Base-by-base conservation (phyloP, 805 yeast species). In the Komagataella pseudopastoris region DNA sequence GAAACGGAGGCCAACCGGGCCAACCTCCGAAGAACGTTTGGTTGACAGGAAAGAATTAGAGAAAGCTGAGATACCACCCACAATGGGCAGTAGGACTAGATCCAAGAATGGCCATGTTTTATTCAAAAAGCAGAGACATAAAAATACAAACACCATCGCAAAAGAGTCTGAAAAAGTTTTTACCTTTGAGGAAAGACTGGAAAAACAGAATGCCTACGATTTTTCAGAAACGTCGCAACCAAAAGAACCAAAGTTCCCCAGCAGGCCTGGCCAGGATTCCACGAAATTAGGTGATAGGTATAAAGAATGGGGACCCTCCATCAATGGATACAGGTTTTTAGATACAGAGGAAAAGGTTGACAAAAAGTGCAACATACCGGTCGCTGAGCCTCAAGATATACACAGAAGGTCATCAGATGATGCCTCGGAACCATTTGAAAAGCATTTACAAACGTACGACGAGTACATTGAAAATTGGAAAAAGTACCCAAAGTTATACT, bases 261-360 rank as follows among this genome's bases (percentile, higher is more conserved):
- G 14, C 14, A 7, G 14, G 39, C 39, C 39, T 30, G 4, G 14
- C 12, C 14, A 24, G 3, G 10, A 30, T 30, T 10, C n/a, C 14
- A 14, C 14, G 14, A 30, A 10, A 4, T 14, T 30, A 6, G 39
- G 39, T 30, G 39, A 30, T 10, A 30, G 14, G 39, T 30, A 30
- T 30, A 59, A 58, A 45, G 72, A 67, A 47, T 68, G 60, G 52
- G 77, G 76, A 1, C 65, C 67, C 1, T 52, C 58, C 3, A 63
- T 69, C 14, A 65, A 71, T 49, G 80, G 78, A 1, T 76, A 68
- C 56, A 63, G 65, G 49, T 74, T 75, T 58, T 66, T 76, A 4
- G 65, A 70, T 44, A 65, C 68, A 1, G 48, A 45, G 16, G 51
- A 43, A 14, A 39, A 46, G 51, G 56, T 55, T 49, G 53, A 18